Base-by-base conservation (phyloP, 2,329 filamentous ascomycete genomes). In the Alternaria gaisen region DNA sequence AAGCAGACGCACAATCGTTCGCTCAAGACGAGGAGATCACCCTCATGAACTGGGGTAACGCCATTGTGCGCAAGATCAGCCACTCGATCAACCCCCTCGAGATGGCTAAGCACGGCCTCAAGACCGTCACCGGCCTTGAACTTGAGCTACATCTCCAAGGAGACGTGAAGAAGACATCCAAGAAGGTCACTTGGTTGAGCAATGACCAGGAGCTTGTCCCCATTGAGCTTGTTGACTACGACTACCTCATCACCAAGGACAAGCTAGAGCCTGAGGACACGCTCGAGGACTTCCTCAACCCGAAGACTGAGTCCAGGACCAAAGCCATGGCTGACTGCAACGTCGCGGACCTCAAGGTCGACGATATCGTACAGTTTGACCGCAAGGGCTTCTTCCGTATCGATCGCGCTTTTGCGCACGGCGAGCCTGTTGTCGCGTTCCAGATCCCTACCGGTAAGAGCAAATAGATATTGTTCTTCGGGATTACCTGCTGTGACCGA, bases 41-140 rank as follows among this genome's bases (percentile, higher is more conserved):
- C 0, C 85, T 97, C 42, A 97, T 97, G 94, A 91, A 91, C 78
- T 98, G 94, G 94, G 95, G 94, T 70, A 96, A 97, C 73, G 92
- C 91, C 12, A 87, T 93, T 67, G 91, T 95, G 24, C 87, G 89
- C 56, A 87, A 88, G 61, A 87, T 92, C 63, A 76, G 72, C 18
- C 76, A 87, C 82, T 79, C 84, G 65, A 71, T 82, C 73, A 87
- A 80, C 69, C 81, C 82, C 6, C 74, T 83, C 60, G 60, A 63
- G 38, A 63, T 63, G 28, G 73, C 70, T 56, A 83, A 86, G 48
- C 82, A 82, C 30, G 76, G 76, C 47, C 61, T 77, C 42, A 80
- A 81, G 61, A 79, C 77, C 48, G 88, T 97, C 71, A 90, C 88
- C 12, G 83, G 82, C 36, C 84, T 97, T 40, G 90, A 91, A 59